Evolutionary conservation across 1,284 basidiomycete species (phyloP), one percentile per base, ranked within the genome.

Genomic region (Moesziomyces parantarcticus): DNA sequence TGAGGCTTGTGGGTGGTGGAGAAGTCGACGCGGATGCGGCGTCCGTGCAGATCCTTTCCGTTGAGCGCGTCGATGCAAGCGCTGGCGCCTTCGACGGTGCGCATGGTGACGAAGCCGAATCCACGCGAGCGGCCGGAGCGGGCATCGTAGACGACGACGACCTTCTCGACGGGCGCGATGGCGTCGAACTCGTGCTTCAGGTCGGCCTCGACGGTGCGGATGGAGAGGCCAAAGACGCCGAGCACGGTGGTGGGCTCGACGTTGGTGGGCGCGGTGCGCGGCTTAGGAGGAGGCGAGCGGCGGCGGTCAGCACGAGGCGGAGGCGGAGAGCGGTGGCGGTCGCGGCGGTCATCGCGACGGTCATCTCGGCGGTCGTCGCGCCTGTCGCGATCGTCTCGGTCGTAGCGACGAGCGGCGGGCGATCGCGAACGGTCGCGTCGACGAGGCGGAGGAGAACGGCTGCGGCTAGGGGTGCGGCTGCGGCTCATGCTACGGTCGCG

Each of bases 81-180:
- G 26, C 89, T 87, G 3, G 97, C 97, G 69, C 97, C 94, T 60
- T 95, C 93, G 18, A 90, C 88, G 40, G 88, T 88, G 41, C 88
- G 88, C 94, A 99, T 98, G 71, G 91, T 92, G 84, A 99, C 94
- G 85, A 99, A 99, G 41, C 95, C 96, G 78, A 99, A 99, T 83
- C 94, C 97, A 74, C 96, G 92, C 56, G 95, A 98, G 61, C 97
- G 91, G 82, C 94, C 94, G 48, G 93, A 93, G 92, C 95, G 88
- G 85, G 97, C 94, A 85, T 99, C 96, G 84, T 98, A 98, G n/a
- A 99, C 97, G 76, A 99, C 94, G 52, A 92, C 92, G 39, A 80
- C 82, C 85, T 98, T 98, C 80, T 96, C 93, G 52, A 98, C 95
- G 26, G 90, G 88, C 22, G 94, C 95, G 76, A 90, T 92, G 46